Evolutionary conservation across 148 eudicot genomes (phyloP).

Genomic region (Amaranthus hypochondriacus): DNA sequence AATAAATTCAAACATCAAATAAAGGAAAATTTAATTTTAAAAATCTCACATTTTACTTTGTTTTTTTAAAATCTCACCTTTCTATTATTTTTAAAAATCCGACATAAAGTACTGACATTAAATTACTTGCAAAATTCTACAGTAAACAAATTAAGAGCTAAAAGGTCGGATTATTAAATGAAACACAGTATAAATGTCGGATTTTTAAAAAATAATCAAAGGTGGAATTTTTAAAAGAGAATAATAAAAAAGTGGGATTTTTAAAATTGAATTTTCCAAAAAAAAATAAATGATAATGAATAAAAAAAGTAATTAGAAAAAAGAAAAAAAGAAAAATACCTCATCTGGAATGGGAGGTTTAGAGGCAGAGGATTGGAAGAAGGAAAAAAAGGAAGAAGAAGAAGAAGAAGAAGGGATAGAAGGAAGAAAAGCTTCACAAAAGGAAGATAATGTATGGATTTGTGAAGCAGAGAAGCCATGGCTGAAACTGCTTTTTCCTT

Average conservation of each 20-base stretch:
- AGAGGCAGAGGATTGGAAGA: constrained; percentile 45
- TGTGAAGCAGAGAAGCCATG: constrained; percentile 70
- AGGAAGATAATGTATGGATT: constrained; percentile 47
- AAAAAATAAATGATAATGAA: not conserved
- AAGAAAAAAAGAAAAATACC: constrained; percentile 22
- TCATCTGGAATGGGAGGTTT: constrained; percentile 42
- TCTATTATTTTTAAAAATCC: too few relatives aligned
- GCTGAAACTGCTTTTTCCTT: constrained; percentile 11
- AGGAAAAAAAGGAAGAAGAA: constrained; percentile 17
- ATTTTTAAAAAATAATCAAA: too few relatives aligned
- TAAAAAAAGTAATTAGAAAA: not conserved
- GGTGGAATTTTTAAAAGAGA: too few relatives aligned
- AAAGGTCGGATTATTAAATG: too few relatives aligned
- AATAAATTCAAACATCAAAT: too few relatives aligned
- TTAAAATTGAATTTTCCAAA: not conserved
- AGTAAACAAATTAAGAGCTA: too few relatives aligned
- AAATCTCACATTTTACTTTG: too few relatives aligned
- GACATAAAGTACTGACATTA: too few relatives aligned
- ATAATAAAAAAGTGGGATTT: not conserved
- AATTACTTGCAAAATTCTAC: too few relatives aligned
- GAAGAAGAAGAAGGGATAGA: constrained; percentile 22
- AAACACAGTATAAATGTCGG: too few relatives aligned
- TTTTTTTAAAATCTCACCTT: too few relatives aligned
- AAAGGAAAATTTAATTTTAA: too few relatives aligned
- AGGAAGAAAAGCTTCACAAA: constrained; percentile 66